These are phyloP conservation scores for Akanthomyces dipterigenus DNA, from an alignment of 2,329 filamentous ascomycete species.

Conservation along the genomic window DNA sequence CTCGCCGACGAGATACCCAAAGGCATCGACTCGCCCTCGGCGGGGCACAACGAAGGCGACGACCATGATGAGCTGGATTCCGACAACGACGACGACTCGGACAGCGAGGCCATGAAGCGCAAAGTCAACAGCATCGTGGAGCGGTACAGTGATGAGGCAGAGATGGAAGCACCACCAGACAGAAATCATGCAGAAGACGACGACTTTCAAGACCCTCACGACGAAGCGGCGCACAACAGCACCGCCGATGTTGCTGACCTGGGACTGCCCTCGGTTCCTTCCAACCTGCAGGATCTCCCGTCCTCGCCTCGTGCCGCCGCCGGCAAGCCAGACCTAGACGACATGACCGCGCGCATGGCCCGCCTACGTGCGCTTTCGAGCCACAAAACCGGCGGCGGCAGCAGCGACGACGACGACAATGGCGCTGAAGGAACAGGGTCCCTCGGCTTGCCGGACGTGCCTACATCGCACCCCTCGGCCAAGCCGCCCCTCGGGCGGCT, in stretches of 20 bases:
- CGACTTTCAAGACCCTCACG: conserved; percentile 14
- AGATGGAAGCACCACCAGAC: conserved; percentile 23
- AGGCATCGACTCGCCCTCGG: conserved; percentile 10
- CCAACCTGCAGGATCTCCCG: conserved; percentile 32
- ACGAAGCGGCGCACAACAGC: conserved; percentile 14
- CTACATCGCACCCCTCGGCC: conserved; percentile 41
- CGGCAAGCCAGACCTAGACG: conserved; percentile 28
- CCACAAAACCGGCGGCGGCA: conserved; percentile 10
- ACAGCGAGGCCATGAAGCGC: conserved; percentile 41
- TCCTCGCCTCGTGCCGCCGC: conserved; percentile 14
- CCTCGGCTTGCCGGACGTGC: conserved; percentile 42
- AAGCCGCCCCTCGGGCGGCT: conserved; percentile 32
- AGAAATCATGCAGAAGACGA: neutral
- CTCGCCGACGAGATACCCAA: conserved; percentile 27
- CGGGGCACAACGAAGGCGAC: neutral
- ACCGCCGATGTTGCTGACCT: conserved; percentile 21
- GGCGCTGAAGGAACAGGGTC: conserved; percentile 15
- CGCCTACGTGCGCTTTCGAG: conserved; percentile 38
- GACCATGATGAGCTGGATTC: conserved; percentile 12
- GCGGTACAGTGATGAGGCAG: conserved; percentile 39
- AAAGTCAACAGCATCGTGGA: conserved; percentile 40
- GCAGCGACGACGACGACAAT: conserved; percentile 23
- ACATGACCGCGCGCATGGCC: conserved; percentile 46
- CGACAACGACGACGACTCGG: conserved; percentile 35
- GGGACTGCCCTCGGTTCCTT: conserved; percentile 41